phyloP scores from a whole-genome alignment of 768 basidiomycete species.

The Kwoniella dejecticola region DNA sequence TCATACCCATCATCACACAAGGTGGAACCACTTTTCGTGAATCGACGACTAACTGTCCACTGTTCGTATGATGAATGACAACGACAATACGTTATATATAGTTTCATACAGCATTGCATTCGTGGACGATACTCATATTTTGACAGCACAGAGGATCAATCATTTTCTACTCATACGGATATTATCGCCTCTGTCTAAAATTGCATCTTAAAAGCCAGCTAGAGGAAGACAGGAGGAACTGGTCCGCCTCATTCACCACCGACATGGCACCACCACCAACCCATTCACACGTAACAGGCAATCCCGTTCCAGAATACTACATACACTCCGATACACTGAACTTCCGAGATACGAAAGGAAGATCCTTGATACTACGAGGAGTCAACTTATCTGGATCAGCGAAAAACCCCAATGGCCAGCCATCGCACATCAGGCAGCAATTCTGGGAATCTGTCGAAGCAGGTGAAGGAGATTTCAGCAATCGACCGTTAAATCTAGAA shows the following conservation, averaged over 20 bases:
- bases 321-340: conserved; percentile 51
- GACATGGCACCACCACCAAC: conserved; percentile 46
- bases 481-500: conserved; percentile 78
- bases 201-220: too few species aligned
- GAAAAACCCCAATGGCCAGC: conserved; percentile 76
- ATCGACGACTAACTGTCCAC: not conserved
- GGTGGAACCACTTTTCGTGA: conserved; percentile 8
- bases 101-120: too few species aligned
- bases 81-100: too few species aligned
- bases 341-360: conserved; percentile 48
- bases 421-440: conserved; percentile 68
- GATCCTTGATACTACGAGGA: conserved; percentile 74
- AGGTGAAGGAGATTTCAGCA: conserved; percentile 67
- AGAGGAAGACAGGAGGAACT: too few species aligned
- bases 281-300: conserved; percentile 51
- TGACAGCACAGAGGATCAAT: too few species aligned
- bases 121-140: not conserved
- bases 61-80: not conserved
- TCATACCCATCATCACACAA: conserved; percentile 2
- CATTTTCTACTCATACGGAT: too few species aligned
- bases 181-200: too few species aligned
- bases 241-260: too few species aligned
- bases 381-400: conserved; percentile 89
- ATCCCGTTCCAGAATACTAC: conserved; percentile 48
- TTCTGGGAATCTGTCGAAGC: conserved; percentile 83